These are phyloP conservation scores for Nepenthes alata DNA, from an alignment of 179 eudicot genomes.

Conservation along the genomic window DNA sequence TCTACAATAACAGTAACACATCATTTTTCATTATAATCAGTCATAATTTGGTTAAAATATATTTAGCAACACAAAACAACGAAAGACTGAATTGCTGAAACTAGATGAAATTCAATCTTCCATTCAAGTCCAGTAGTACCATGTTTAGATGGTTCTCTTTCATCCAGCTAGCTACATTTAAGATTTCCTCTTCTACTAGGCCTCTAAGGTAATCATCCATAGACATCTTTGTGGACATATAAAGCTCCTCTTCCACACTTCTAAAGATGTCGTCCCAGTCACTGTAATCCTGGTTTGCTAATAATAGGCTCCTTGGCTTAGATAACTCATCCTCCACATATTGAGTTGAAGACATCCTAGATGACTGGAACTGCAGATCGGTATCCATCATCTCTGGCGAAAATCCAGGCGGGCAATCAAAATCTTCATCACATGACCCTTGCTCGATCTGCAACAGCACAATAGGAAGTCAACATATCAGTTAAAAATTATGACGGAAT, in stretches of 20 bases:
- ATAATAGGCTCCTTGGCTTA: constrained; percentile 1
- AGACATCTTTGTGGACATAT: constrained; percentile 36
- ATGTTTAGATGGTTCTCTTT: constrained; percentile 19
- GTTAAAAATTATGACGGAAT: background rate
- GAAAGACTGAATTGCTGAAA: no score
- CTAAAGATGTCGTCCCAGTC: constrained; percentile 29
- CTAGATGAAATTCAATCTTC: background rate
- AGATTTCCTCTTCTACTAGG: constrained; percentile 44
- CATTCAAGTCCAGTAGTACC: constrained; percentile 26
- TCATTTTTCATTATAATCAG: background rate
- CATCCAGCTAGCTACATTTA: constrained; percentile 16
- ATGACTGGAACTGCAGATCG: constrained; percentile 9
- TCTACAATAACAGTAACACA: constrained; percentile 17
- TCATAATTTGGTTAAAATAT: background rate
- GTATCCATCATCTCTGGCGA: constrained; percentile 20
- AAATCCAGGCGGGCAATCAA: constrained; percentile 76
- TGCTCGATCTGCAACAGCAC: constrained; percentile 23
- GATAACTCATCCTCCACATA: constrained; percentile 14
- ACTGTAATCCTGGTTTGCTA: constrained; percentile 7
- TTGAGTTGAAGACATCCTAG: constrained; percentile 18
- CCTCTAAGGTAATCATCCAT: constrained; percentile 26
- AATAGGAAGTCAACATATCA: constrained; percentile 8
- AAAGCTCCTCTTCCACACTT: constrained; percentile 47
- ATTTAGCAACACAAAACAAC: no score
- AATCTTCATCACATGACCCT: constrained; percentile 35